These are phyloP conservation scores for Albifimbria verrucaria DNA, from an alignment of 2,329 filamentous ascomycete genomes.

Conservation along the genomic window DNA sequence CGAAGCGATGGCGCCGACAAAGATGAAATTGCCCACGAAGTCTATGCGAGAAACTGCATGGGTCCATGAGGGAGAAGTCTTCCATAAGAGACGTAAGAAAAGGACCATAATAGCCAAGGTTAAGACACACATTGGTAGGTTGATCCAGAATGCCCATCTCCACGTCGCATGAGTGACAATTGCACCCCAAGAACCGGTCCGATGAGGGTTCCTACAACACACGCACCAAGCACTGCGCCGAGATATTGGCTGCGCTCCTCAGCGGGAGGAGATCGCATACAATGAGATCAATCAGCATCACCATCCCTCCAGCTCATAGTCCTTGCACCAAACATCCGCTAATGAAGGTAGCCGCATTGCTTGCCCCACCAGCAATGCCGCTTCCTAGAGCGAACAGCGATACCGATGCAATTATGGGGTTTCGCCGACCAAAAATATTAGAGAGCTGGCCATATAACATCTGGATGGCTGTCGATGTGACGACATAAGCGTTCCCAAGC, in stretches of 20 bases:
- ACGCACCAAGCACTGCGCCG: slow-evolving; percentile 23
- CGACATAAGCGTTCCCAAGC: slow-evolving; percentile 13
- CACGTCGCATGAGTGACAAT: slow-evolving; percentile 21
- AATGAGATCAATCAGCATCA: slow-evolving; percentile 18
- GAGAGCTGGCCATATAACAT: neutral
- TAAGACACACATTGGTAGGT: neutral
- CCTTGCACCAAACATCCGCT: slow-evolving; percentile 35
- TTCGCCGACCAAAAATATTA: neutral
- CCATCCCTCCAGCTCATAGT: slow-evolving; percentile 6
- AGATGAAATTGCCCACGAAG: neutral
- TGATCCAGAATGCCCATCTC: slow-evolving; percentile 26
- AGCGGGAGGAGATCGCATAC: slow-evolving; percentile 42
- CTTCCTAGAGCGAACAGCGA: neutral
- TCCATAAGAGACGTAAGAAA: neutral
- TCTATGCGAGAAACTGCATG: neutral
- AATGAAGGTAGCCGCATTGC: neutral
- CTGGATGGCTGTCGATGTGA: neutral
- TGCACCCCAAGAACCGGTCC: slow-evolving; percentile 22
- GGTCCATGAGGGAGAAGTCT: slow-evolving; percentile 9
- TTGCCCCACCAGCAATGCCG: neutral
- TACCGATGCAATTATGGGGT: neutral
- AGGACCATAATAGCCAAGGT: neutral
- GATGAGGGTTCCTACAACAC: slow-evolving; percentile 23
- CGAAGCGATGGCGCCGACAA: neutral
- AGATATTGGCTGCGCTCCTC: slow-evolving; percentile 37